phyloP scores from a whole-genome alignment of 352 stramenopile genomes.

The Globisporangium splendens region DNA sequence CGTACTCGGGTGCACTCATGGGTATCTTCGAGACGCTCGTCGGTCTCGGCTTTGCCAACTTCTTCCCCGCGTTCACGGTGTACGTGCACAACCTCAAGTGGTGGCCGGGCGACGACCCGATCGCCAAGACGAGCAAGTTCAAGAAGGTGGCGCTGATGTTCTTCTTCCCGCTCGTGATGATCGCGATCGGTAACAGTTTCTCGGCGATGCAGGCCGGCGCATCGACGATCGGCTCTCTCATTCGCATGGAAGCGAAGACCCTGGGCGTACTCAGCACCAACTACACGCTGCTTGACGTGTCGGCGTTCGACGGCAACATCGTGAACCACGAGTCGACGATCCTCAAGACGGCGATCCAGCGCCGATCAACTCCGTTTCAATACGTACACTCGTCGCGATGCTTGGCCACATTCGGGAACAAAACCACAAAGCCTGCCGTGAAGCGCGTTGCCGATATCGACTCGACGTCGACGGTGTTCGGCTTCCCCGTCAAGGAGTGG shows the following conservation, averaged over 20 bases:
- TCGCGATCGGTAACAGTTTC: conserved; percentile 20
- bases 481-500: conserved; percentile 26
- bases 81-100: conserved; percentile 27
- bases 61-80: conserved; percentile 22
- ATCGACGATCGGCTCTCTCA: conserved; percentile 11
- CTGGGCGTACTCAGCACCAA: conserved; percentile 6
- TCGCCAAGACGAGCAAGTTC: conserved; percentile 9
- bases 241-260: conserved; percentile 7
- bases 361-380: conserved; percentile 9
- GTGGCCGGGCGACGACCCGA: conserved; percentile 19
- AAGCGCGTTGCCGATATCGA: conserved; percentile 17
- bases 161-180: conserved; percentile 19
- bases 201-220: conserved; percentile 15
- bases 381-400: conserved; percentile 6
- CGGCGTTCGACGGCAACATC: neutral
- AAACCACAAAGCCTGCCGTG: neutral
- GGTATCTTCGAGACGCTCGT: conserved; percentile 19
- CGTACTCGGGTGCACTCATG: conserved; percentile 19
- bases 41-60: conserved; percentile 18
- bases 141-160: conserved; percentile 20
- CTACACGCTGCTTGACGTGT: neutral
- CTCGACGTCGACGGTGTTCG: conserved; percentile 20
- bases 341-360: conserved; percentile 16
- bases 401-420: neutral
- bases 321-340: conserved; percentile 13